A percentile compares a stretch with the other conserved stretches of the same genome.
Conservation (phyloP, 106 monocot genomes). For the Triglochin maritima region DNA sequence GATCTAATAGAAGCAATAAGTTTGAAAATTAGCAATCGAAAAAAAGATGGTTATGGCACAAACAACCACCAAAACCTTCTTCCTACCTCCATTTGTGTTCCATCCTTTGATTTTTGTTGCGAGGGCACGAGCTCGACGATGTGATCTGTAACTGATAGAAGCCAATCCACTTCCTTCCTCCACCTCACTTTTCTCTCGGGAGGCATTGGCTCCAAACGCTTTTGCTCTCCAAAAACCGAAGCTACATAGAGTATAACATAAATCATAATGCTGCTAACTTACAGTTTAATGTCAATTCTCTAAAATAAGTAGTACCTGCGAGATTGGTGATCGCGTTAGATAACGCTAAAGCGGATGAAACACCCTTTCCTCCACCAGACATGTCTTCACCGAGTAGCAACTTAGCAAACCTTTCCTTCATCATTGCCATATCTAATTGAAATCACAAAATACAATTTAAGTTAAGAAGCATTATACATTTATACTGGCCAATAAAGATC, state of each 20-base stretch:
- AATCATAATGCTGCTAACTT: neutral
- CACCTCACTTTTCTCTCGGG: slow-evolving; percentile 52
- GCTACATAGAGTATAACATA: slow-evolving; percentile 20
- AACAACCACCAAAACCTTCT: neutral
- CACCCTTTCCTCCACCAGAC: slow-evolving; percentile 49
- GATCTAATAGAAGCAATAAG: slow-evolving; percentile 21
- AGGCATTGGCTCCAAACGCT: slow-evolving; percentile 63
- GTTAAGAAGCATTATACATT: neutral
- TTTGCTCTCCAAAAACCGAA: slow-evolving; percentile 81
- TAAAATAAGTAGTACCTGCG: slow-evolving; percentile 17
- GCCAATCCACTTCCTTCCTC: slow-evolving; percentile 75
- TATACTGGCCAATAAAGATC: no score
- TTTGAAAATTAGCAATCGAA: neutral
- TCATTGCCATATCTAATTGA: slow-evolving; percentile 18
- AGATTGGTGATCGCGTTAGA: slow-evolving; percentile 50
- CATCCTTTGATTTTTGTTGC: slow-evolving; percentile 42
- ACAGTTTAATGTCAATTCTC: no score
- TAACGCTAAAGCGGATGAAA: slow-evolving; percentile 39
- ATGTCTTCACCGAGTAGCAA: slow-evolving; percentile 38
- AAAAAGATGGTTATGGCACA: neutral
- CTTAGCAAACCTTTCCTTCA: slow-evolving; percentile 47
- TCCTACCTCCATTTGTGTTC: slow-evolving; percentile 55
- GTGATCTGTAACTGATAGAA: slow-evolving; percentile 73
- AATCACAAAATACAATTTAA: neutral
- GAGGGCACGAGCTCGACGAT: slow-evolving; percentile 74